Base-by-base conservation (phyloP, 768 basidiomycete species). In the Mycena maculata region DNA sequence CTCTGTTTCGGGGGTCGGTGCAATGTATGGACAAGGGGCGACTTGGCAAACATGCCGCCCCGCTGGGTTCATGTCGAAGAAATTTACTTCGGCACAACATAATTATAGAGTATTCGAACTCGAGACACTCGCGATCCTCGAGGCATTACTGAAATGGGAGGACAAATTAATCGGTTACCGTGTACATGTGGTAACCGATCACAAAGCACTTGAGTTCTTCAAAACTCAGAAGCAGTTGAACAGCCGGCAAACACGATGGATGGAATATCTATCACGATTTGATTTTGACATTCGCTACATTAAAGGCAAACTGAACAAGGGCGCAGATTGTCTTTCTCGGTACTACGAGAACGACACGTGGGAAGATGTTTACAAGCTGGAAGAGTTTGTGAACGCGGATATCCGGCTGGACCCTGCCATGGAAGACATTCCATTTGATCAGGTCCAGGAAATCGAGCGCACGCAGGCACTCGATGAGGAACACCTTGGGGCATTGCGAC, bases 191-290 rank as follows among this genome's bases (percentile, higher is more conserved):
- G 30, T 76, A 16, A 73, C 73, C 0, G 73, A 74, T 48, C 74
- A 75, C 33, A 65, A 72, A 23, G 69, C 69, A 0, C 61, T 75
- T 6, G 69, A 72, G 28, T 76, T 76, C 68, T 22, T 44, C 7
- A 16, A 44, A 16, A 10, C 42, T 7, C 42, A 44, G 42, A 9
- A 20, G 18, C 16, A 10, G 30, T 55, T 16, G 48, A 74, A 10
- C 81, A 78, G 78, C 64, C 67, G 36, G 76, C 81, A 20, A 79
- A 74, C 49, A n/a, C n/a, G n/a, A n/a, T n/a, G n/a, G n/a, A n/a
- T n/a, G n/a, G n/a, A n/a, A n/a, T n/a, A n/a, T n/a, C n/a, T 80
- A 15, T 68, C 64, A 0, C 20, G 66, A 3, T 81, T 80, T 59
- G 63, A 79, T 49, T 71, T 63, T 39, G 65, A 74, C 16, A 75